These are phyloP conservation scores for Incumbomyces lentus DNA, from an alignment of 2,329 filamentous ascomycete genomes.

Conservation along the genomic window DNA sequence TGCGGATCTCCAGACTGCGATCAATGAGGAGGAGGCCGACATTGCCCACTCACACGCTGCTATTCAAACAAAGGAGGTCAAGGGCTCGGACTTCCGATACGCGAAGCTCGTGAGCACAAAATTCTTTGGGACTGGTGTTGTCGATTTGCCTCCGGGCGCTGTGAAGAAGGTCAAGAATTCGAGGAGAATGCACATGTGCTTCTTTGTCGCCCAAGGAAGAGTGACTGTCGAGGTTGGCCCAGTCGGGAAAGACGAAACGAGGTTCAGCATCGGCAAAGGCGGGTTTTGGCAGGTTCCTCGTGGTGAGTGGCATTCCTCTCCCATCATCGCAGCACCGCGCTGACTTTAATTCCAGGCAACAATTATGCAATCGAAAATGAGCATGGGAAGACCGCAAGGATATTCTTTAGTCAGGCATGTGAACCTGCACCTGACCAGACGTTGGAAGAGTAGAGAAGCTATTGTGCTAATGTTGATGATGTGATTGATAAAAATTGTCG, in stretches of 20 bases:
- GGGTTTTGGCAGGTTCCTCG: conserved; percentile 91
- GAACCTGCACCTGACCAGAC: conserved; percentile 25
- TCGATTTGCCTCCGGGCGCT: conserved; percentile 74
- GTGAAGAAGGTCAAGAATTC: conserved; percentile 87
- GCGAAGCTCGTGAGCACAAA: conserved; percentile 74
- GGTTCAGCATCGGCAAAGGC: conserved; percentile 75
- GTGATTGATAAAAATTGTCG: neutral
- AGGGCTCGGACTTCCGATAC: conserved; percentile 60
- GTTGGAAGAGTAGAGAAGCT: neutral
- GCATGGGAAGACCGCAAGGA: conserved; percentile 53
- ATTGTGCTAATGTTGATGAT: neutral
- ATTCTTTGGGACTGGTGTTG: conserved; percentile 82
- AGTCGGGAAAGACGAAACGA: conserved; percentile 39
- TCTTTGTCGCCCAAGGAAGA: conserved; percentile 77
- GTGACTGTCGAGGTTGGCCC: conserved; percentile 66
- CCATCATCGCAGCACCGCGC: conserved; percentile 6
- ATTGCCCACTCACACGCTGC: conserved; percentile 49
- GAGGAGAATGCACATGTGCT: conserved; percentile 92
- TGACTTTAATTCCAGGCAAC: conserved; percentile 53
- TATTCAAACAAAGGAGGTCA: conserved; percentile 49
- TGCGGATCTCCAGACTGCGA: conserved; percentile 26
- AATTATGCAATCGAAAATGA: conserved; percentile 82
- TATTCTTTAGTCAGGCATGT: conserved; percentile 90
- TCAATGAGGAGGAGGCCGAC: conserved; percentile 36
- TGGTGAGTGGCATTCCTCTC: conserved; percentile 51